These are phyloP conservation scores for Hyphodiscus sp. DNA, from an alignment of 2,329 filamentous ascomycete genomes.

Conservation along the genomic window DNA sequence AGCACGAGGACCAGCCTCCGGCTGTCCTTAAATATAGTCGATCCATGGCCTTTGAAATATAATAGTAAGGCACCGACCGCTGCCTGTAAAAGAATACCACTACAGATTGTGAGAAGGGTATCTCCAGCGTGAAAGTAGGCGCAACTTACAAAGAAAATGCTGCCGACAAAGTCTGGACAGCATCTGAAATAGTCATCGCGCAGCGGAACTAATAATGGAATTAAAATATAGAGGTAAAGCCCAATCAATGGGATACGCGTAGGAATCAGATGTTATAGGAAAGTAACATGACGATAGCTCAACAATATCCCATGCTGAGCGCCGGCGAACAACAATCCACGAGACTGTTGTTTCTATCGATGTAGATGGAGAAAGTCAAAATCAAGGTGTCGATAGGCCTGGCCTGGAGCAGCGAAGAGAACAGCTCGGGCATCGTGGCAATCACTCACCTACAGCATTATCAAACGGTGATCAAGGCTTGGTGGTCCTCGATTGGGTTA, in stretches of 20 bases:
- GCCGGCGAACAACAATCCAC: constrained; percentile 17
- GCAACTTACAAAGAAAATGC: constrained; percentile 30
- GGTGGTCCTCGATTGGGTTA: constrained; percentile 1
- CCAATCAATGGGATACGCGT: constrained; percentile 28
- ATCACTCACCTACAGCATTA: neutral
- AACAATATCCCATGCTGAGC: constrained; percentile 18
- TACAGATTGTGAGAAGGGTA: constrained; percentile 16
- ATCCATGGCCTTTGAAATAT: constrained; percentile 26
- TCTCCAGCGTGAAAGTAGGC: neutral
- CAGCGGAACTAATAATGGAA: constrained; percentile 11
- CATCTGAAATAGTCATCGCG: constrained; percentile 27
- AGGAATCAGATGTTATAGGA: constrained; percentile 22
- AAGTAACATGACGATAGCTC: constrained; percentile 19
- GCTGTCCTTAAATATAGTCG: constrained; percentile 28
- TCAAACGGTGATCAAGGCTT: constrained; percentile 13
- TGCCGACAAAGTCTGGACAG: constrained; percentile 27
- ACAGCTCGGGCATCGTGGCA: neutral
- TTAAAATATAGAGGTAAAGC: constrained; percentile 21
- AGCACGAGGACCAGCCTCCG: constrained; percentile 33
- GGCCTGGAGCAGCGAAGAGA: neutral
- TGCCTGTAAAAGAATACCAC: constrained; percentile 30
- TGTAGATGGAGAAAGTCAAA: constrained; percentile 11
- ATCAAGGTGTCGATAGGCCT: neutral
- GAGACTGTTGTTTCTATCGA: constrained; percentile 12
- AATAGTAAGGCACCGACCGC: constrained; percentile 26